These are phyloP conservation scores for Yamadazyma taylorii DNA, from an alignment of 1,139 yeast species.

Conservation along the genomic window DNA sequence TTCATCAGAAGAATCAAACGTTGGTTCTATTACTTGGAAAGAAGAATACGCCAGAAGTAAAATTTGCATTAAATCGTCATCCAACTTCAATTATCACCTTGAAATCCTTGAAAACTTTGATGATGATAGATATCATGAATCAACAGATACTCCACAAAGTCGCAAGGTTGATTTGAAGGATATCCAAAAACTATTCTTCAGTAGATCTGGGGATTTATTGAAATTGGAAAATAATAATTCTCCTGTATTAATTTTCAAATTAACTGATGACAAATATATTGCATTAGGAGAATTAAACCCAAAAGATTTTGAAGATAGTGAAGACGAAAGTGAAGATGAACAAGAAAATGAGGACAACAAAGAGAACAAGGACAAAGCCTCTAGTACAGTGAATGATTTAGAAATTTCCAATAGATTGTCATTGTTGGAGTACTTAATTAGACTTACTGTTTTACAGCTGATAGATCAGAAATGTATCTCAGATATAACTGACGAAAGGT, in stretches of 20 bases:
- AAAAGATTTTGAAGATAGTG: slow-evolving; percentile 29
- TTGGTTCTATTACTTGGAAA: slow-evolving; percentile 62
- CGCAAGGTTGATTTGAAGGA: slow-evolving; percentile 39
- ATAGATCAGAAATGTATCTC: slow-evolving; percentile 58
- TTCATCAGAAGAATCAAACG: slow-evolving; percentile 19
- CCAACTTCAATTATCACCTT: slow-evolving; percentile 37
- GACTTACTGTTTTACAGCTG: slow-evolving; percentile 63
- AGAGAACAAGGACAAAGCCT: slow-evolving; percentile 9
- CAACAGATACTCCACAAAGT: slow-evolving; percentile 33
- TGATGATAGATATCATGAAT: slow-evolving; percentile 73
- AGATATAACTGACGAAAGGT: slow-evolving; percentile 64
- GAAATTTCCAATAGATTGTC: slow-evolving; percentile 34
- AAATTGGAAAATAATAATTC: slow-evolving; percentile 63
- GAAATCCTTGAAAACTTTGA: slow-evolving; percentile 59
- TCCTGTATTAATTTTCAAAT: slow-evolving; percentile 67
- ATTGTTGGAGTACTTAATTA: slow-evolving; percentile 61
- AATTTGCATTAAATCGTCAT: slow-evolving; percentile 34
- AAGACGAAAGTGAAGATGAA: slow-evolving; percentile 27
- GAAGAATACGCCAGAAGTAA: slow-evolving; percentile 66
- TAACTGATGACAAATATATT: slow-evolving; percentile 45
- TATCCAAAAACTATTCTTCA: slow-evolving; percentile 61
- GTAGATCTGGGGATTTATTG: slow-evolving; percentile 69
- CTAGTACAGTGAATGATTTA: slow-evolving; percentile 7
- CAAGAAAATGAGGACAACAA: slow-evolving; percentile 19
- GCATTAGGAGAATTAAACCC: slow-evolving; percentile 48